Base-by-base conservation (phyloP, 768 basidiomycete genomes). In the Russula emetica region DNA sequence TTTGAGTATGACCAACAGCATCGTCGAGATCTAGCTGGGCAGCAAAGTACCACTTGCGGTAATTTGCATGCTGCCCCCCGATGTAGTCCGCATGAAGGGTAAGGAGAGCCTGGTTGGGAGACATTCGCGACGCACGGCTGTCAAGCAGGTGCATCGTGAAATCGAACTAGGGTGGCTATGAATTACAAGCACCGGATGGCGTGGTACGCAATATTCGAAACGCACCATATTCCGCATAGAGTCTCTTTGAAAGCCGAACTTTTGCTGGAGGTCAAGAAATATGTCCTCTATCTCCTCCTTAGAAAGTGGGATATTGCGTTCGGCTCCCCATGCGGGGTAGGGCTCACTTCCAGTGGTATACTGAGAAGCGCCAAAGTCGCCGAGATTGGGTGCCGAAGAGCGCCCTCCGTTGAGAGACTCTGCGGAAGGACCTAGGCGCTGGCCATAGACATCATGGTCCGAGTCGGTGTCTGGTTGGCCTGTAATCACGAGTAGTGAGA, bases 241-340 rank as follows among this genome's bases (percentile, higher is more conserved):
- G 74, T 95, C 94, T 62, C 87, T 81, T 78, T 95, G 97, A 73
- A 99, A 99, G 66, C 97, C 97, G 76, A 98, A 99, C 77, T 98
- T 99, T 81, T 98, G 94, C 30, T 94, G 88, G 38, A 99, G 82
- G 78, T 98, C 97, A 56, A 98, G 84, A 73, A 98, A 92, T 55
- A 99, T 92, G 73, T 99, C 97, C 74, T 98, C 96, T 61, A 98
- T 98, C 79, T 98, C 97, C 75, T 99, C 97, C 79, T 98, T 98
- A 22, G 94, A 95, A 16, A 99, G 79, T n/a, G 96, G 96, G 66
- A 98, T 97, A 69, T 90, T 86, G 16, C 91, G 87, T 57, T 98
- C 97, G 45, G 85, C 76, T 11, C 85, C 86, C 97, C 97, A 99
- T 1, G 96, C 94, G 0, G 96, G 91, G 72, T 98, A 98, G 44